These are phyloP conservation scores for Termitomyces titanicus DNA, from an alignment of 768 basidiomycete genomes.

Conservation along the genomic window DNA sequence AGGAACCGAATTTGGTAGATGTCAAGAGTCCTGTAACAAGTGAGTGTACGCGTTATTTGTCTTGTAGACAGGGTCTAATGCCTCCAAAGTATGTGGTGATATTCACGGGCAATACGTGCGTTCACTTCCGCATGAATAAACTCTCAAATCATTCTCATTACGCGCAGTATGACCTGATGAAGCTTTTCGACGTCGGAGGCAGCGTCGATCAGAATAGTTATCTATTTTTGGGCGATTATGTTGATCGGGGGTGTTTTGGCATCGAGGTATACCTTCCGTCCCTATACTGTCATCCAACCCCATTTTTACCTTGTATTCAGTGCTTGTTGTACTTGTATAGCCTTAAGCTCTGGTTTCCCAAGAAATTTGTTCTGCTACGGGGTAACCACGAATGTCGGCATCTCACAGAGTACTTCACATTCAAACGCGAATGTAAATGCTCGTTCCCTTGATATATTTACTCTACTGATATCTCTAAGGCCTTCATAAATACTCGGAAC, in stretches of 20 bases:
- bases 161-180: conserved; percentile 92
- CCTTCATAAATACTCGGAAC: conserved; percentile 83
- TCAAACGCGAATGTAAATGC: conserved; percentile 88
- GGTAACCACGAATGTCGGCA: conserved; percentile 98
- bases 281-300: conserved; percentile 1
- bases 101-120: conserved; percentile 95
- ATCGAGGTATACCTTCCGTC: conserved; percentile 39
- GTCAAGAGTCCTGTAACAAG: conserved; percentile 90
- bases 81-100: conserved; percentile 83
- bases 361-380: conserved; percentile 76
- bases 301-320: conserved; percentile 31
- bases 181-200: conserved; percentile 94
- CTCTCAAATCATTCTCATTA: not conserved
- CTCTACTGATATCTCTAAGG: conserved; percentile 36
- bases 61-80: not conserved
- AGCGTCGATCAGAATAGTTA: conserved; percentile 79
- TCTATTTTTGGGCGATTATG: conserved; percentile 95
- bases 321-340: conserved; percentile 92
- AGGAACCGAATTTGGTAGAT: conserved; percentile 83
- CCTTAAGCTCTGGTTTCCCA: conserved; percentile 88
- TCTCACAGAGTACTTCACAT: conserved; percentile 96
- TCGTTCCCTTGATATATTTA: not conserved
- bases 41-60: conserved; percentile 34
- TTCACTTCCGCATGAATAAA: not conserved
- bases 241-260: conserved; percentile 93